Conservation (phyloP, 176 grass and related monocot genomes). For the Musa schizocarpa region DNA sequence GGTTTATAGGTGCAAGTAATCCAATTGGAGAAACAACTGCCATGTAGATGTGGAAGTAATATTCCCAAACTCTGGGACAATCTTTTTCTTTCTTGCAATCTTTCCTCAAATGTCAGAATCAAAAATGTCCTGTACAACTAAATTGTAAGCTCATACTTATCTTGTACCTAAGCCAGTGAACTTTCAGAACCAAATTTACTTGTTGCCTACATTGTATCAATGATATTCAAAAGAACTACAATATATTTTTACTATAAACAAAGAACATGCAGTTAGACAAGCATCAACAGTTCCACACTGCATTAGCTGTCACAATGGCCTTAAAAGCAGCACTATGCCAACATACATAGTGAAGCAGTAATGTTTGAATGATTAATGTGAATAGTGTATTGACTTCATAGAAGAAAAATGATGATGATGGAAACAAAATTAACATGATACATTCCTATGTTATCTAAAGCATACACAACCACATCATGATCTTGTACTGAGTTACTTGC, state of each 20-base stretch:
- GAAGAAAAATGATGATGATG: no score
- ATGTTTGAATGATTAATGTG: no score
- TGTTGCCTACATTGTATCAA: background rate
- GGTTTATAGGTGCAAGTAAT: slow-evolving; percentile 21
- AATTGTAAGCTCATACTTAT: background rate
- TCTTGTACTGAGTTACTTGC: no score
- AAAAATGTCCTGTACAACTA: slow-evolving; percentile 21
- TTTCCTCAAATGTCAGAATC: background rate
- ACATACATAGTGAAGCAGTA: no score
- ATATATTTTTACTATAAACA: background rate
- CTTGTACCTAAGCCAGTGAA: background rate
- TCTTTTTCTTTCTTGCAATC: slow-evolving; percentile 2
- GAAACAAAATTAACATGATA: no score
- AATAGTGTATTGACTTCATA: no score
- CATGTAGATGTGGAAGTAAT: slow-evolving; percentile 22
- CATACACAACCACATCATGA: no score
- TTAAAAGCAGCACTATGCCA: no score
- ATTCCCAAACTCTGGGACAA: background rate
- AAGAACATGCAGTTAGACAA: no score
- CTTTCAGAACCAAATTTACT: background rate
- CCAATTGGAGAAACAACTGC: slow-evolving; percentile 27
- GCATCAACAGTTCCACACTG: no score
- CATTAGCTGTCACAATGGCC: no score
- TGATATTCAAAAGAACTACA: background rate
- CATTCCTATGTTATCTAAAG: no score